These are phyloP conservation scores for Mycosphaerelloides madeirae DNA, from an alignment of 2,329 filamentous ascomycete genomes.

Conservation along the genomic window DNA sequence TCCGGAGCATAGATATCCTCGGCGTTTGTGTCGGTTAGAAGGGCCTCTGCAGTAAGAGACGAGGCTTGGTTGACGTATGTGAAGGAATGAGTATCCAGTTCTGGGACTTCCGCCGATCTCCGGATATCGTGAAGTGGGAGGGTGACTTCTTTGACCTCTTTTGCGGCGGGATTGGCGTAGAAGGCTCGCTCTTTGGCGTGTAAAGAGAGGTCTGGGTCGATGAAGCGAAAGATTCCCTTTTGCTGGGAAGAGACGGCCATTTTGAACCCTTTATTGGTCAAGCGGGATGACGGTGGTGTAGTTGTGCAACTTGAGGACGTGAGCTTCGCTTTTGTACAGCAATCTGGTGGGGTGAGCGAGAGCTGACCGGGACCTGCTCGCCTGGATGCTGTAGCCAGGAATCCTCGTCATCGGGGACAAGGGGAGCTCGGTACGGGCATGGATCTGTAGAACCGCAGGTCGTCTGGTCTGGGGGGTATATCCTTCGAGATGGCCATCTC, in stretches of 20 bases:
- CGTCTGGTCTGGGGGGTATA: too few species aligned
- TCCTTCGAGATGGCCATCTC: too few species aligned
- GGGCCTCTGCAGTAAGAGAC: conserved; percentile 4
- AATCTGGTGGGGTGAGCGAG: too few species aligned
- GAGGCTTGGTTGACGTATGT: conserved; percentile 13
- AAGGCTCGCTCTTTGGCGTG: conserved; percentile 13
- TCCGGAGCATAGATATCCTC: conserved; percentile 15
- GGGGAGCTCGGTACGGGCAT: too few species aligned
- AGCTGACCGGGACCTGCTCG: too few species aligned
- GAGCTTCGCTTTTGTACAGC: too few species aligned
- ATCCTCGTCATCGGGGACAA: too few species aligned
- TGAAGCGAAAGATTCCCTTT: conserved; percentile 13
- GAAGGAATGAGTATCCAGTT: conserved; percentile 16
- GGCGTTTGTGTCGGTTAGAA: conserved; percentile 12
- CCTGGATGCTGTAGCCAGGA: too few species aligned
- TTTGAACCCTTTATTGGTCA: too few species aligned
- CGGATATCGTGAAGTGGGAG: conserved; percentile 15
- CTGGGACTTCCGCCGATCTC: conserved; percentile 8
- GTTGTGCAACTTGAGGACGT: too few species aligned
- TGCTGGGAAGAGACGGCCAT: not conserved
- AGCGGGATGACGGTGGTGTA: too few species aligned
- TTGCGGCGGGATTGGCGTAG: conserved; percentile 12
- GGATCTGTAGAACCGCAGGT: too few species aligned
- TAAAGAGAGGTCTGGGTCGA: conserved; percentile 15
- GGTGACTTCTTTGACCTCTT: conserved; percentile 7